These are phyloP conservation scores for Whalleya microplaca DNA, from an alignment of 2,329 filamentous ascomycete genomes.

Conservation along the genomic window DNA sequence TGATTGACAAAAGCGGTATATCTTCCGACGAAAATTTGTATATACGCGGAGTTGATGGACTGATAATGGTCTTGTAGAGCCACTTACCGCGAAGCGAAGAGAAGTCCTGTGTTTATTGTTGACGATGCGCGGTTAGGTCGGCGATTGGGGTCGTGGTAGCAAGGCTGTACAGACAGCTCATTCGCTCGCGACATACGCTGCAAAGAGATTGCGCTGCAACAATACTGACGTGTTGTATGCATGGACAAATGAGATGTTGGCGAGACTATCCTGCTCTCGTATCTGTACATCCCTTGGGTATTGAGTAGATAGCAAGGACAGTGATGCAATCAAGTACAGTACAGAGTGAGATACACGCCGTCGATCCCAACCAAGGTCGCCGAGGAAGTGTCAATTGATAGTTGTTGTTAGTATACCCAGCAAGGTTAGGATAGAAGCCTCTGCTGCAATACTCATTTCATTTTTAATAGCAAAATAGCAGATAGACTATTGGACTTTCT, in stretches of 20 bases:
- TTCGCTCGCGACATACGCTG: conserved; percentile 17
- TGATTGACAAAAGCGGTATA: neutral
- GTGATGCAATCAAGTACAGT: neutral
- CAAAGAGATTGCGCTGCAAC: conserved; percentile 26
- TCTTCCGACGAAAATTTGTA: neutral
- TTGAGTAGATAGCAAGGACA: neutral
- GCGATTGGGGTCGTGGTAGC: conserved; percentile 22
- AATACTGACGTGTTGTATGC: conserved; percentile 20
- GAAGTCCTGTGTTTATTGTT: neutral
- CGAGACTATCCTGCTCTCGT: neutral
- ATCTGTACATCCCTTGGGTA: neutral
- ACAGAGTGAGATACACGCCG: neutral
- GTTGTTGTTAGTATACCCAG: neutral
- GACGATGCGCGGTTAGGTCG: conserved; percentile 7
- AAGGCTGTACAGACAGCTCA: conserved; percentile 21
- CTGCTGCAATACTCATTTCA: neutral
- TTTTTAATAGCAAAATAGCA: neutral
- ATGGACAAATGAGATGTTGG: neutral
- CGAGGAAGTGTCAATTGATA: neutral
- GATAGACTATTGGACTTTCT: neutral
- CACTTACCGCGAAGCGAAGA: neutral
- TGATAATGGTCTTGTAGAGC: neutral
- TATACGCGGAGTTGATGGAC: no score
- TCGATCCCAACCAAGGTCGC: neutral
- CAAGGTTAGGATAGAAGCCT: neutral